Evolutionary conservation across 2,329 filamentous ascomycete species (phyloP).

Genomic region (Penicillium sp.): DNA sequence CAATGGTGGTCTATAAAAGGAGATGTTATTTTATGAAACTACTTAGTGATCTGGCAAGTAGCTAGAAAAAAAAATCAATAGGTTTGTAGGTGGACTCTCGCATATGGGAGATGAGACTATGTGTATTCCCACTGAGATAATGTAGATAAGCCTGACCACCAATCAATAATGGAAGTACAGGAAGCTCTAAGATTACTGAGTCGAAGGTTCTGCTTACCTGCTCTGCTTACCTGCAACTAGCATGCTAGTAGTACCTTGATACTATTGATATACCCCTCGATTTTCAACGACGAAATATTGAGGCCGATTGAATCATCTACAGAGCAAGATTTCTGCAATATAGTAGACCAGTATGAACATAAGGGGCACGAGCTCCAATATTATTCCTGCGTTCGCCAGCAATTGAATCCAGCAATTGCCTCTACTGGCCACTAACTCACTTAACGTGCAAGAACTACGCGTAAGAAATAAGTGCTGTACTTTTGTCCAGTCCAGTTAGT

Average conservation of each 20-base stretch:
- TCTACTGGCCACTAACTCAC: background rate
- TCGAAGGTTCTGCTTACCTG: background rate
- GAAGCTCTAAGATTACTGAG: background rate
- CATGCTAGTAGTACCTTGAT: background rate
- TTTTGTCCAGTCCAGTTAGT: background rate
- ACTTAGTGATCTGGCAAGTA: background rate
- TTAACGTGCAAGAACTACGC: background rate
- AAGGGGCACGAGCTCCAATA: background rate
- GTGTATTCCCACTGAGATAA: background rate
- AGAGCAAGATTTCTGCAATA: no score
- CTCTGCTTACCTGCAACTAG: conserved; percentile 7
- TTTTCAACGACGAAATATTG: background rate
- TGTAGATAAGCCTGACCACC: background rate
- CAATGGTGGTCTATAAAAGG: background rate
- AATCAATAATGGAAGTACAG: background rate
- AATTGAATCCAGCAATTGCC: background rate
- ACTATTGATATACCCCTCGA: background rate
- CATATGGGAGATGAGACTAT: background rate
- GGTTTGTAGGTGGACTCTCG: background rate
- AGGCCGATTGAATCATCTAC: background rate
- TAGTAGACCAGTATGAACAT: background rate
- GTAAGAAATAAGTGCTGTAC: background rate
- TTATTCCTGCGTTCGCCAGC: no score
- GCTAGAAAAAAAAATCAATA: background rate
- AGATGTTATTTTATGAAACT: background rate